Conservation (phyloP, 352 stramenopile genomes). For the Plasmopara halstedii region DNA sequence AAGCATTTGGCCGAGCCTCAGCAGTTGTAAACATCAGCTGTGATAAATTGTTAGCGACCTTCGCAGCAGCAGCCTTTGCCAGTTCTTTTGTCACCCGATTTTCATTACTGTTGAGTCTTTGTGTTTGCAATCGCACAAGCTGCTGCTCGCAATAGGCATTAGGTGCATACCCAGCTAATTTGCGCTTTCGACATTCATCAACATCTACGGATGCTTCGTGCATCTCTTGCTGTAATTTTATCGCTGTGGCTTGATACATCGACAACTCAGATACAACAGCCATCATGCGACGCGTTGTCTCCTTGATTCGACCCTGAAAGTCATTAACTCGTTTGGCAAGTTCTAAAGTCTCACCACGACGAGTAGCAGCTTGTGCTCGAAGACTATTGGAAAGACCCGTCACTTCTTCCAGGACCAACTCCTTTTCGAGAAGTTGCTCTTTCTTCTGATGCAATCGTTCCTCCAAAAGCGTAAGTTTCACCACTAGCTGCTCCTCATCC, state of each 20-base stretch:
- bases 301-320: slow-evolving; percentile 86
- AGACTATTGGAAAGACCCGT: slow-evolving; percentile 83
- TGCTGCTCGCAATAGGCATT: slow-evolving; percentile 74
- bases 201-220: slow-evolving; percentile 59
- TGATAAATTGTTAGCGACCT: slow-evolving; percentile 57
- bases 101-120: slow-evolving; percentile 48
- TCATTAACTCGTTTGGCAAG: slow-evolving; percentile 87
- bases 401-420: slow-evolving; percentile 92
- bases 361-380: slow-evolving; percentile 59
- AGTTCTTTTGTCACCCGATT: slow-evolving; percentile 36
- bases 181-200: slow-evolving; percentile 49
- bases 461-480: slow-evolving; percentile 82
- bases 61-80: slow-evolving; percentile 24
- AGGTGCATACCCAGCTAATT: slow-evolving; percentile 62
- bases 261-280: slow-evolving; percentile 90
- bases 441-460: slow-evolving; percentile 87
- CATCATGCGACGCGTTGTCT: slow-evolving; percentile 92
- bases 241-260: slow-evolving; percentile 93
- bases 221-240: slow-evolving; percentile 92
- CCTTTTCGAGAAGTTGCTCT: slow-evolving; percentile 90
- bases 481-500: slow-evolving; percentile 80
- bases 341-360: slow-evolving; percentile 69
- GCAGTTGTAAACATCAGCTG: slow-evolving; percentile 84
- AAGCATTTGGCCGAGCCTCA: slow-evolving; percentile 88
- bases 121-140: slow-evolving; percentile 47